A percentile compares a stretch with the other conserved stretches of the same genome.
phyloP scores from a whole-genome alignment of 345 rosid species.

The Iberis pinnata region DNA sequence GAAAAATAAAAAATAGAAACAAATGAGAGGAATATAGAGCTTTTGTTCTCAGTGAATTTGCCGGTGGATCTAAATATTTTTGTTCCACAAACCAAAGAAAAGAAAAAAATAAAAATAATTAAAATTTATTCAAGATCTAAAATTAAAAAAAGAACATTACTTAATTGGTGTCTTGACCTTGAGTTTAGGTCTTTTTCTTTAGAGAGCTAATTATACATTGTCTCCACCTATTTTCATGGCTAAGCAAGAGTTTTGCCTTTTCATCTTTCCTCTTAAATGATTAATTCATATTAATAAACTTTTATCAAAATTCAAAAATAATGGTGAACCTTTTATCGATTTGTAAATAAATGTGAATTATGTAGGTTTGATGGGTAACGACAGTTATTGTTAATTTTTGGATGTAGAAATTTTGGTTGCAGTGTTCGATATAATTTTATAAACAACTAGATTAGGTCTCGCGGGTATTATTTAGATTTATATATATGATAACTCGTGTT shows the following conservation, averaged over 20 bases:
- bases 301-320: too few relatives aligned
- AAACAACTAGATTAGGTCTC: too few relatives aligned
- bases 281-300: neutral
- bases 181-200: conserved; percentile 28
- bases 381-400: too few relatives aligned
- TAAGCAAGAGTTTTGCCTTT: conserved; percentile 30
- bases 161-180: conserved; percentile 30
- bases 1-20: conserved; percentile 9
- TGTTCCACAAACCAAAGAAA: neutral
- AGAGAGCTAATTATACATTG: conserved; percentile 31
- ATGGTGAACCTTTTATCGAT: too few relatives aligned
- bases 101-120: neutral
- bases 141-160: neutral
- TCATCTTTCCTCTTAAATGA: conserved; percentile 18
- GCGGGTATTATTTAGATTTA: too few relatives aligned
- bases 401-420: too few relatives aligned
- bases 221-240: conserved; percentile 29
- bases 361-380: too few relatives aligned
- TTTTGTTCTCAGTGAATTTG: conserved; percentile 28
- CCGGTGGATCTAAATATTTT: conserved; percentile 32
- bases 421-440: too few relatives aligned
- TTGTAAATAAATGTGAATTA: too few relatives aligned
- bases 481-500: too few relatives aligned
- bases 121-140: conserved; percentile 22
- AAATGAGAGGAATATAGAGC: conserved; percentile 16